Evolutionary conservation across 1,139 yeast genomes (phyloP), one percentile per base, ranked within the genome.

Genomic region (Magnusiomyces suaveolens): DNA sequence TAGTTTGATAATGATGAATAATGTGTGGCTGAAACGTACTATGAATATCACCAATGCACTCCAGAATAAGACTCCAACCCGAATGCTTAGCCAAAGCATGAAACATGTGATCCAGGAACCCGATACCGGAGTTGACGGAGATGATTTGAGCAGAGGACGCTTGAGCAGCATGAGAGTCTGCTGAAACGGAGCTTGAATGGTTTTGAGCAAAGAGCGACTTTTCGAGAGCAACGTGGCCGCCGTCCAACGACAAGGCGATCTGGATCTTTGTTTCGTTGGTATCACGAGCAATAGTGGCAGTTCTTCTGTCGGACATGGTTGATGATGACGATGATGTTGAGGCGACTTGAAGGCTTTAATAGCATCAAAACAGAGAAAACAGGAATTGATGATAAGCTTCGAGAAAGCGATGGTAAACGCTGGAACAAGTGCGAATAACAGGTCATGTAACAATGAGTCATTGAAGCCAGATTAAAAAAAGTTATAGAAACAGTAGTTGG

Each of bases 31-130:
- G 29, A 26, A 26, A 46, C 48, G 6, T 46, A 46, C 48, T 90
- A 69, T 89, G 95, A 65, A 89, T 75, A 68, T 92, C 98, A 43
- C 98, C 98, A 58, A 85, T 78, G 71, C 97, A 90, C 66, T 87
- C 95, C 29, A 92, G 79, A 38, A 87, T 75, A 58, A 92, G 70
- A 23, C 96, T 87, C 98, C 98, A 92, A 16, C 98, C 98, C 1
- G 94, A 77, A 70, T 92, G 98, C 67, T 92, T 92, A 47, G 97
- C 97, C 62, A 92, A 76, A 0, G 98, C 98, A 66, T 90, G 97
- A 48, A 92, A 75, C 98, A 92, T 92, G 70, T 92, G 98, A 72
- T 92, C 98, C 59, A 92, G 75, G 68, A 92, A 92, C 1, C 98
- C 98, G 55, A 92, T 80, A 47, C 98, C 98, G 0, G 97, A 86